Evolutionary conservation across 345 rosid species (phyloP), one percentile per base, ranked within the genome.

Genomic region (Diplotaxis tenuifolia): DNA sequence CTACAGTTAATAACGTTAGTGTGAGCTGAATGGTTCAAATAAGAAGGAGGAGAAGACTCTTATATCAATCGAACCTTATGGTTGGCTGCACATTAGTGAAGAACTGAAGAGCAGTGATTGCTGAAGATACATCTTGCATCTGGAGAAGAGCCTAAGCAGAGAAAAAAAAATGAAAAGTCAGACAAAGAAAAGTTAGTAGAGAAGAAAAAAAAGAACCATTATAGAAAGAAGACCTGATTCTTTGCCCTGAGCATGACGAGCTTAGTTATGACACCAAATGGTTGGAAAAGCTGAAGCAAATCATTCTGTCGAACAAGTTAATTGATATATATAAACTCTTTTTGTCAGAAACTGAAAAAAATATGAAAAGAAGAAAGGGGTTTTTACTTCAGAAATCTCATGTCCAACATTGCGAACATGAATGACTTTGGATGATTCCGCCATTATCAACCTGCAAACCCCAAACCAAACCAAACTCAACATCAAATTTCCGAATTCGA

Each of bases 171-270:
- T 25, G 4, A 25, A 25, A 25, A 25, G 28, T 25, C 19, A 23
- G 42, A 25, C 12, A 72, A 12, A 52, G 9, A 74, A 7, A 36
- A 9, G 42, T 10, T 36, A 11, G 19, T 1, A 72, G 21, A 19
- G 10, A 7, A 16, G 29, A 23, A 1, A 63, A 53, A 19, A 36
- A 10, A 36, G 67, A 49, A 29, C 53, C 47, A 54, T 66, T 55
- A 52, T 19, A 56, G n/a, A 55, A 29, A 9, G 42, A 36, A 38
- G 58, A 57, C 98, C 99, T 92, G 99, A 81, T 92, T 95, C 83
- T 95, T 95, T 9, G 99, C 99, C 8, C 99, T 84, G 52, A 95
- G 98, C 99, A 95, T 92, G 29, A 95, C 99, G 68, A 95, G 96
- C 88, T 92, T 95, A 27, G 98, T 92, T 72, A 95, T 90, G 50